Conservation (phyloP, 352 stramenopile genomes). For the Globisporangium cederbergense region DNA sequence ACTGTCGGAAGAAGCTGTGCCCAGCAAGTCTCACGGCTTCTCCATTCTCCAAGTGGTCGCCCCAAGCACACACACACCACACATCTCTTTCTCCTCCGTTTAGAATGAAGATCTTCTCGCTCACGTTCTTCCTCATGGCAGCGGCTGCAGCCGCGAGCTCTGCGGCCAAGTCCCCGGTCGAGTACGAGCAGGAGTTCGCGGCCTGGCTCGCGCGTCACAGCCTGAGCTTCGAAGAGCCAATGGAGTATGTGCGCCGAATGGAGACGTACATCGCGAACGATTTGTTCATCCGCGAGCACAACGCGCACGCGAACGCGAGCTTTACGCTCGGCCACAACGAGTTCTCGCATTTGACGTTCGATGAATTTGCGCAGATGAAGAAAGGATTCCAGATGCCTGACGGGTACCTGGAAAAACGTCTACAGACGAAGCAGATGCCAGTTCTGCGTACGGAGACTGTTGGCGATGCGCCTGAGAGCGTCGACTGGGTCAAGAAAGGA, state of each 20-base stretch:
- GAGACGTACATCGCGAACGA: constrained; percentile 29
- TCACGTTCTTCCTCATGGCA: constrained; percentile 12
- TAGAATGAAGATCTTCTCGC: constrained; percentile 14
- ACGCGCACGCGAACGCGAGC: constrained; percentile 11
- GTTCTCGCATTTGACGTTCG: constrained; percentile 31
- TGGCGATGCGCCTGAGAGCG: constrained; percentile 8
- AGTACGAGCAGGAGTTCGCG: constrained; percentile 28
- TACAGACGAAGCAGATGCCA: background rate
- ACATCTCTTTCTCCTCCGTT: background rate
- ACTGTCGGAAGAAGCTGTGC: background rate
- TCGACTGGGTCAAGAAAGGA: constrained; percentile 36
- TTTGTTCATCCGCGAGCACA: constrained; percentile 24
- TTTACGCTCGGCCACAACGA: constrained; percentile 32
- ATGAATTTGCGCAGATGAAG: constrained; percentile 23
- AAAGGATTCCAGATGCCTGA: constrained; percentile 20
- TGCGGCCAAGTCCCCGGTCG: constrained; percentile 1
- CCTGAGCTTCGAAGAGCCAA: constrained; percentile 16
- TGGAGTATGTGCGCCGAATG: constrained; percentile 23
- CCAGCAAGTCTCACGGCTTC: background rate
- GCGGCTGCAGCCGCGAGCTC: background rate
- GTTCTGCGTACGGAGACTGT: background rate
- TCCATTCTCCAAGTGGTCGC: background rate
- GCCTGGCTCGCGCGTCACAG: constrained; percentile 17
- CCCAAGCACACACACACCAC: background rate
- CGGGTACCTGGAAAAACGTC: constrained; percentile 18